Conservation (phyloP, 139 green algal species). For the Chlorella sp. region DNA sequence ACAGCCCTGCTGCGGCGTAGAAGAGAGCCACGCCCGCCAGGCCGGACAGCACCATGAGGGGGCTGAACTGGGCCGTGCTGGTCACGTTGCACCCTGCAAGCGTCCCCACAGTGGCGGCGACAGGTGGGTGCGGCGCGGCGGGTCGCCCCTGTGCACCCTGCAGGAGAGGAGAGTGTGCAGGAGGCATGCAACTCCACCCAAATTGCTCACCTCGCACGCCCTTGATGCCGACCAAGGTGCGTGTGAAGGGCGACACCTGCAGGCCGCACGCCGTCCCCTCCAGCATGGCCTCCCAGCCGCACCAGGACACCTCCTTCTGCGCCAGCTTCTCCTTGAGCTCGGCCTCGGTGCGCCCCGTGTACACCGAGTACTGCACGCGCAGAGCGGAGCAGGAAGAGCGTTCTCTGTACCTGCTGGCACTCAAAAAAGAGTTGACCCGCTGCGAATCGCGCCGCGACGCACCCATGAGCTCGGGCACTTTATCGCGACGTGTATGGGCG, state of each 20-base stretch:
- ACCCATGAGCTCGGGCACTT: slow-evolving; percentile 12
- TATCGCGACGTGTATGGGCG: slow-evolving; percentile 6
- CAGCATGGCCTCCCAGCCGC: slow-evolving; percentile 4
- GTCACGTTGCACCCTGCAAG: slow-evolving; percentile 9
- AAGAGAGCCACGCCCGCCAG: slow-evolving; percentile 2
- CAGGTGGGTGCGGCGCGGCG: no score
- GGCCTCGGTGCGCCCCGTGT: neutral
- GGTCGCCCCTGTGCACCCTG: neutral
- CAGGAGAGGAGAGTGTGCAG: neutral
- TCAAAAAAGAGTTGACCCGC: no score
- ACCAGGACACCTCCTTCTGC: slow-evolving; percentile 13
- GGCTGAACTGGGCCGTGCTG: neutral
- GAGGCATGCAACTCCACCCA: neutral
- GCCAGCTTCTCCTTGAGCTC: neutral
- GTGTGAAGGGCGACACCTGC: slow-evolving; percentile 17
- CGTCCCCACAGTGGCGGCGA: no score
- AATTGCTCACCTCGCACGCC: slow-evolving; percentile 1
- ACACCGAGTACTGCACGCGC: slow-evolving; percentile 12
- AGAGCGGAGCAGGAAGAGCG: neutral
- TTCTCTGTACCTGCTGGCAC: no score
- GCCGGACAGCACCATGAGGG: slow-evolving; percentile 10
- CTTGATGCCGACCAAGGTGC: slow-evolving; percentile 11
- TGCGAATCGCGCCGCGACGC: neutral
- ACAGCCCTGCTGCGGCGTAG: slow-evolving; percentile 5
- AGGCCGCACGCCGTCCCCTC: slow-evolving; percentile 1